Evolutionary conservation across 208 protist species (phyloP).

Genomic region (Wallacemonas sp.): DNA sequence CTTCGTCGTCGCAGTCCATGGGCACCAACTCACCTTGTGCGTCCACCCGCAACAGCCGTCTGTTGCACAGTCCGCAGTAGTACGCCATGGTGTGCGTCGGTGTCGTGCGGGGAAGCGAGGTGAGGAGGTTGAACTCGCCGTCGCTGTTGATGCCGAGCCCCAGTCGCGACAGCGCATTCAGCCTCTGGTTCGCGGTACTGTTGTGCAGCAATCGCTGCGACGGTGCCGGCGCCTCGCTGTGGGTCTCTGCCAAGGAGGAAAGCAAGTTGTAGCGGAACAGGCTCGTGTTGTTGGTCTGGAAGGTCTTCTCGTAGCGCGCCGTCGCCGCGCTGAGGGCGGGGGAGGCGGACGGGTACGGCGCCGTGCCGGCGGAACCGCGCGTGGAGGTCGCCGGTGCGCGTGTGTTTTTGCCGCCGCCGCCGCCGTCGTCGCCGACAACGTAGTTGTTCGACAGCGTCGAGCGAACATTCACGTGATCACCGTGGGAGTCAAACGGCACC

Average conservation of each 20-base stretch:
- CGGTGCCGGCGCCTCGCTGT: neutral
- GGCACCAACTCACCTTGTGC: slow-evolving; percentile 78
- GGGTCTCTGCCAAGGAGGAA: slow-evolving; percentile 1
- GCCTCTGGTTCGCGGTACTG: neutral
- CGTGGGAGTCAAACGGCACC: slow-evolving; percentile 70
- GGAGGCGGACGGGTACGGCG: neutral
- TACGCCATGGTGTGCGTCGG: slow-evolving; percentile 36
- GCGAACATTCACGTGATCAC: slow-evolving; percentile 77
- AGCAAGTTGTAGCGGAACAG: slow-evolving; percentile 14
- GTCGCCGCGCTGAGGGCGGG: neutral
- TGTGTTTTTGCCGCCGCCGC: neutral
- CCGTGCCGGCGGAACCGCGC: neutral
- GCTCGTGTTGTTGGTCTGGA: slow-evolving; percentile 10
- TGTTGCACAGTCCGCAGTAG: slow-evolving; percentile 73
- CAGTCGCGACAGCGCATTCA: slow-evolving; percentile 7
- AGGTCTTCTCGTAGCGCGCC: slow-evolving; percentile 12
- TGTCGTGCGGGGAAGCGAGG: neutral
- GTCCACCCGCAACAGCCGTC: slow-evolving; percentile 74
- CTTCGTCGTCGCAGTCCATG: slow-evolving; percentile 68
- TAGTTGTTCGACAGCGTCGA: slow-evolving; percentile 78
- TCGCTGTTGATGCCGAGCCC: slow-evolving; percentile 10
- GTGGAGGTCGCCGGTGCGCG: neutral
- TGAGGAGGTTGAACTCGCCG: slow-evolving; percentile 10
- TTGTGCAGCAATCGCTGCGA: neutral
- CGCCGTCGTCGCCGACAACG: slow-evolving; percentile 6